Base-by-base conservation (phyloP, 805 yeast species). In the Komagataella phaffii region DNA sequence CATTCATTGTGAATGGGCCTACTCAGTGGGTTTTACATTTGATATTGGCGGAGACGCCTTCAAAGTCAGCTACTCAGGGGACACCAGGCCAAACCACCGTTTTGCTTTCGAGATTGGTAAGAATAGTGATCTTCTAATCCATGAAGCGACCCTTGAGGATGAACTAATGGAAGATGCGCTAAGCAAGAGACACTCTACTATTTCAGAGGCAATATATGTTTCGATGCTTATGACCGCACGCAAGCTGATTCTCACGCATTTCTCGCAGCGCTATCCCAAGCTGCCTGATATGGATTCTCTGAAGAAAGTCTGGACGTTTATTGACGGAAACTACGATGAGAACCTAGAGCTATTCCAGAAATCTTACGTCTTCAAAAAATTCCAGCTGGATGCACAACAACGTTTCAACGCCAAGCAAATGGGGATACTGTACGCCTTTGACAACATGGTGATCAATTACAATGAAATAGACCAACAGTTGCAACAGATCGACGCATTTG, bases 71-170 rank as follows among this genome's bases (percentile, higher is more conserved):
- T 93, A 87, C 63, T 88, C 96, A 2, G 99, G 99, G 10, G 99
- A 93, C 62, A 88, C 98, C 0, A 77, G 97, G 59, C 99, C 99
- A 0, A 82, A 80, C 56, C 60, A 68, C 3, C 67, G 63, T 49
- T 89, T 89, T 65, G 59, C 69, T 2, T 30, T 30, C 5, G 72
- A 68, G 2, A 76, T 87, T 51, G 98, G 96, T 1, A 54, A 61
- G 18, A 64, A 70, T 10, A 77, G 88, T 24, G 91, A 88, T 61
- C 64, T 93, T 49, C 72, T 93, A 53, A 81, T 93, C 49, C 99
- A 93, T 64, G 99, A 93, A 64, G 90, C 97, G 0, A 88, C 99
- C 0, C 75, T 93, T 55, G 96, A 88, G 53, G 87, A 88, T 63
- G 86, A 77, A 36, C 71, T 88, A 48, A 68, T 73, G 6, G 81